Percentiles rank a stretch among this genome's conserved stretches.
Evolutionary conservation across 2,329 filamentous ascomycete species (phyloP).

Genomic region (Scolecobasidium constrictum): DNA sequence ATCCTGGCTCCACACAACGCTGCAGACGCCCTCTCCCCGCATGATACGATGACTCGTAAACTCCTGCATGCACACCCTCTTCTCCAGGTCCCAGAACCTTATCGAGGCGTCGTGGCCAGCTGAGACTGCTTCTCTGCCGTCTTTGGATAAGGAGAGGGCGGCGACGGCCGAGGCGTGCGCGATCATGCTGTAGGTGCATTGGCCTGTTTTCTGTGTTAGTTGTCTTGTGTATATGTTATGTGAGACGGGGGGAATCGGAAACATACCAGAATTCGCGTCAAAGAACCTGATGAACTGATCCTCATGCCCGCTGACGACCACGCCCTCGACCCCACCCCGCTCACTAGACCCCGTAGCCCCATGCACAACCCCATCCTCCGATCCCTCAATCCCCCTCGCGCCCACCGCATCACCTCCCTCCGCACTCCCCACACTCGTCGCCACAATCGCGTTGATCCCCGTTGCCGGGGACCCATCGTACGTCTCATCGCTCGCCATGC

Average conservation of each 20-base stretch:
- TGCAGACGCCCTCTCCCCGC: constrained; percentile 90
- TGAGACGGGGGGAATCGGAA: neutral
- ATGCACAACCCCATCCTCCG: constrained; percentile 63
- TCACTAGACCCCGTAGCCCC: constrained; percentile 77
- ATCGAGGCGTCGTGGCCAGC: constrained; percentile 92
- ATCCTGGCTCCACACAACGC: constrained; percentile 91
- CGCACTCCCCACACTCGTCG: constrained; percentile 62
- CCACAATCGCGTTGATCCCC: constrained; percentile 82
- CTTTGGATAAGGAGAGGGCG: constrained; percentile 79
- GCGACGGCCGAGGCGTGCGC: constrained; percentile 92
- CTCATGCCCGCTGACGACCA: constrained; percentile 93
- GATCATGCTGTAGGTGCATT: constrained; percentile 99
- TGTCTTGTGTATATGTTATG: no score
- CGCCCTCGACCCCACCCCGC: constrained; percentile 66
- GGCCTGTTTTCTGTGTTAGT: constrained; percentile 50
- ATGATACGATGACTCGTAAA: constrained; percentile 88
- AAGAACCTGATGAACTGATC: constrained; percentile 95
- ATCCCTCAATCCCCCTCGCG: constrained; percentile 44
- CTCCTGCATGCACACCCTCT: constrained; percentile 88
- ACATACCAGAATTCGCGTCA: constrained; percentile 95
- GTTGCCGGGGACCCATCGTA: constrained; percentile 79
- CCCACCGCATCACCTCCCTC: neutral
- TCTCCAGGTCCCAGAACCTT: constrained; percentile 95
- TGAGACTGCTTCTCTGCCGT: constrained; percentile 87
- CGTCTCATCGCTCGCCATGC: constrained; percentile 89